phyloP scores from a whole-genome alignment of 169 alveolate genomes.

The Amoebophrya sp. region DNA sequence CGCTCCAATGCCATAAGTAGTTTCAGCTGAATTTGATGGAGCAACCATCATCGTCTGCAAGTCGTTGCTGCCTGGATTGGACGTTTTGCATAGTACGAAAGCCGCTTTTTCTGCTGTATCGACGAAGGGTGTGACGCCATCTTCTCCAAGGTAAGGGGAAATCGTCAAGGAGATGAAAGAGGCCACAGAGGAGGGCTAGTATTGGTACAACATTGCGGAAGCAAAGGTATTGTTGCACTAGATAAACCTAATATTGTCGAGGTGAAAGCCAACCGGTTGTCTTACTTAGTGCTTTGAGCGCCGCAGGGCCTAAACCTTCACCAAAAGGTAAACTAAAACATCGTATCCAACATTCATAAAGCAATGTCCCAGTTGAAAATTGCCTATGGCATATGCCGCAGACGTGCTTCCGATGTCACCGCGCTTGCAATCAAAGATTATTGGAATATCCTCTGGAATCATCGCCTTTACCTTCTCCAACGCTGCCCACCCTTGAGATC shows the following conservation, averaged over 20 bases:
- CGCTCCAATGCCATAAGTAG: no score
- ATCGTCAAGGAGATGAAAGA: no score
- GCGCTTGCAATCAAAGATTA: conserved; percentile 52
- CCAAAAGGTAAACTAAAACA: neutral
- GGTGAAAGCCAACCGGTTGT: no score
- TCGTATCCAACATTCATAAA: conserved; percentile 30
- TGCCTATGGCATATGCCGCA: conserved; percentile 45
- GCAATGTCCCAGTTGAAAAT: conserved; percentile 17
- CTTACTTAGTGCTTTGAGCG: no score
- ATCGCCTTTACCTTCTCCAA: conserved; percentile 36
- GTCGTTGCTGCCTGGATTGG: conserved; percentile 50
- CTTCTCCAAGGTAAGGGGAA: conserved; percentile 53
- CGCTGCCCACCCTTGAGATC: conserved; percentile 38
- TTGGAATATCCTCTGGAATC: conserved; percentile 47
- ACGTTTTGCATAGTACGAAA: conserved; percentile 51
- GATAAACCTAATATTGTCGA: no score
- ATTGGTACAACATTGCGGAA: no score
- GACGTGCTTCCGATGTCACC: conserved; percentile 54
- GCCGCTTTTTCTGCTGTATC: conserved; percentile 37
- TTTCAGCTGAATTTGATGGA: no score
- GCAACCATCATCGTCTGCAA: conserved; percentile 44
- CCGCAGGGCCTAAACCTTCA: no score
- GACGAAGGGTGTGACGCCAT: conserved; percentile 49
- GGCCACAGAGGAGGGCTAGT: no score
- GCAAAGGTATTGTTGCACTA: no score